These are phyloP conservation scores for Phytopythium delawarense DNA, from an alignment of 352 stramenopile species.

Conservation along the genomic window DNA sequence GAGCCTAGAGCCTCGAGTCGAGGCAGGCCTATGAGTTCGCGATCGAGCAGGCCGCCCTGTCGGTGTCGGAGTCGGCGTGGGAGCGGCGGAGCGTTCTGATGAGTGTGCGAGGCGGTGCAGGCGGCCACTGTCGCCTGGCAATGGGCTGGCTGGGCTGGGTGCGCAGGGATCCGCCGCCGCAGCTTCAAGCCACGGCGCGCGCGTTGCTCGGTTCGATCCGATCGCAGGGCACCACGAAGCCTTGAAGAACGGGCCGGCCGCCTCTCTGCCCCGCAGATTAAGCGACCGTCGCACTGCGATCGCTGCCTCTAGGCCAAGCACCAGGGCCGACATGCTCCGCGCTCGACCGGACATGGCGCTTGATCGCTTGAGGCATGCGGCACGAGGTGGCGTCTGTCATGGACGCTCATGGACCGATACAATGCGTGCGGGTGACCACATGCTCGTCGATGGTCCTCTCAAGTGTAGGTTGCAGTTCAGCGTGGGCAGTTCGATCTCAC, in stretches of 20 bases:
- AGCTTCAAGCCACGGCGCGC: constrained; percentile 1
- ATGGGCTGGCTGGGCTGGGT: neutral
- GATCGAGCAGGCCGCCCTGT: too few species aligned
- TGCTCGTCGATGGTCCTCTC: too few species aligned
- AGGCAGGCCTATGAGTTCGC: too few species aligned
- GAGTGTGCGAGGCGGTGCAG: neutral
- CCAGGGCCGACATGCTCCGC: neutral
- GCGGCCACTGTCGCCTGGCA: neutral
- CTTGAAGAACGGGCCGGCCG: neutral
- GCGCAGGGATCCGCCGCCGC: neutral
- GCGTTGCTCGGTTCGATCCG: neutral
- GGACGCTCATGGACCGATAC: too few species aligned
- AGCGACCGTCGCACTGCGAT: neutral
- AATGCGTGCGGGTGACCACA: too few species aligned
- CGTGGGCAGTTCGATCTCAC: too few species aligned
- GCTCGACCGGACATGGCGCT: too few species aligned
- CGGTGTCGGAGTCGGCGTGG: too few species aligned
- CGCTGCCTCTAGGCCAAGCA: neutral
- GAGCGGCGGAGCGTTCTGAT: neutral
- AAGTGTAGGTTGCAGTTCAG: too few species aligned
- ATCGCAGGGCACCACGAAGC: neutral
- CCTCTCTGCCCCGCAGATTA: neutral
- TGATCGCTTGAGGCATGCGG: too few species aligned
- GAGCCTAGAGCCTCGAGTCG: neutral
- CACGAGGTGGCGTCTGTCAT: too few species aligned